Conservation (phyloP, 2,329 filamentous ascomycete genomes). For the Penicillium sp. region DNA sequence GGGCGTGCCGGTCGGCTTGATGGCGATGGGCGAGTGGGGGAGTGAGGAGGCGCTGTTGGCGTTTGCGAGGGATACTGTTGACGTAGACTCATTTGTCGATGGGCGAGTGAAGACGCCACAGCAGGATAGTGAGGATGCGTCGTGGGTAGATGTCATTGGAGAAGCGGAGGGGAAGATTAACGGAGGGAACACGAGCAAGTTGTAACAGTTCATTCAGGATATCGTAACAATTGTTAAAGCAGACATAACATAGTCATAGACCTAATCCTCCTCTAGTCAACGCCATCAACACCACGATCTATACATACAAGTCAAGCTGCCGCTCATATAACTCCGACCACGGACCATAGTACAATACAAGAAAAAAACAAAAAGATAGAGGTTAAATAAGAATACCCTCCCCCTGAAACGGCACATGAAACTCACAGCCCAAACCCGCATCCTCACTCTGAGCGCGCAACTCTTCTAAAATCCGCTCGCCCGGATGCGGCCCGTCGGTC, state of each 20-base stretch:
- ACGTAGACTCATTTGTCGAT: not conserved
- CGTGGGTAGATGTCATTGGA: slow-evolving; percentile 39
- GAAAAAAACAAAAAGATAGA: slow-evolving; percentile 5
- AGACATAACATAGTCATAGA: not conserved
- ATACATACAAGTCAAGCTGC: not conserved
- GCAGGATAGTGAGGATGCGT: slow-evolving; percentile 8
- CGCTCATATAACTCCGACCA: no score
- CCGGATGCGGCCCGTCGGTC: slow-evolving; percentile 62
- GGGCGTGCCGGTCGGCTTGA: slow-evolving; percentile 49
- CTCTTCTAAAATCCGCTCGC: slow-evolving; percentile 66
- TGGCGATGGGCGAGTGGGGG: slow-evolving; percentile 55
- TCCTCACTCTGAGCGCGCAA: slow-evolving; percentile 63
- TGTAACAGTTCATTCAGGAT: not conserved
- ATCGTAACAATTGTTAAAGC: not conserved
- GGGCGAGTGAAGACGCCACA: slow-evolving; percentile 27
- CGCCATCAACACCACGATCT: not conserved
- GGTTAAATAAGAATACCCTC: slow-evolving; percentile 43
- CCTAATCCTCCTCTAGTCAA: not conserved
- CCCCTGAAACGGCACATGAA: slow-evolving; percentile 66
- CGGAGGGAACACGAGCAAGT: slow-evolving; percentile 4
- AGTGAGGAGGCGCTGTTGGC: slow-evolving; percentile 50
- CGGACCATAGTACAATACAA: not conserved
- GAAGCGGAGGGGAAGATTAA: slow-evolving; percentile 18
- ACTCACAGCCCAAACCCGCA: slow-evolving; percentile 70
- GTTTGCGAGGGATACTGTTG: slow-evolving; percentile 44